Evolutionary conservation across 2,329 filamentous ascomycete genomes (phyloP).

Genomic region (Neocucurbitaria cava): DNA sequence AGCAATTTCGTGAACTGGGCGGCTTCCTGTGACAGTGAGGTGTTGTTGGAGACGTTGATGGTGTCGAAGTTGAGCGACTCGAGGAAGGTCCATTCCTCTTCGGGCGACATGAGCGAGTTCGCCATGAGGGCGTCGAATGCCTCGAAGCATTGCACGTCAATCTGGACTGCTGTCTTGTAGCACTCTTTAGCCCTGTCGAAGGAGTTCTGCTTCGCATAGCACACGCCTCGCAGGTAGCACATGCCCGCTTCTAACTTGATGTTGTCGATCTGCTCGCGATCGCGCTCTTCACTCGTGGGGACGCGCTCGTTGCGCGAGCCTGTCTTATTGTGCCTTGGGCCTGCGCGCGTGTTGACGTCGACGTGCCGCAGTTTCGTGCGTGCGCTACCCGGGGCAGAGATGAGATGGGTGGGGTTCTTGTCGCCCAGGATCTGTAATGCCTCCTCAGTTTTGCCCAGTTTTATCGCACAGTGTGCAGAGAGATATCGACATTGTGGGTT

Average conservation of each 20-base stretch:
- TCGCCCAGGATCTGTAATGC: slow-evolving; percentile 87
- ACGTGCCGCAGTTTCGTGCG: slow-evolving; percentile 75
- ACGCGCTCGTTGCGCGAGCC: slow-evolving; percentile 58
- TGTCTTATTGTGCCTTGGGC: slow-evolving; percentile 53
- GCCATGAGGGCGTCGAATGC: slow-evolving; percentile 98
- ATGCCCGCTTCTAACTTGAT: slow-evolving; percentile 93
- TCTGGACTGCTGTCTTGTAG: slow-evolving; percentile 95
- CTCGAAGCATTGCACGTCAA: slow-evolving; percentile 98
- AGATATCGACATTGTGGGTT: slow-evolving; percentile 92
- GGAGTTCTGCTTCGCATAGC: slow-evolving; percentile 95
- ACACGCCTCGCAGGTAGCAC: slow-evolving; percentile 93
- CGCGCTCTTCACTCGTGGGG: slow-evolving; percentile 67
- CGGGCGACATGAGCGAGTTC: slow-evolving; percentile 87
- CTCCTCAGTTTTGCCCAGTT: slow-evolving; percentile 88
- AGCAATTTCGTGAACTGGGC: slow-evolving; percentile 95
- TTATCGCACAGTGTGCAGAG: slow-evolving; percentile 91
- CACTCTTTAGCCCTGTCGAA: slow-evolving; percentile 98
- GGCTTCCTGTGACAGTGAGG: slow-evolving; percentile 78
- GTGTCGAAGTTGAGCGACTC: slow-evolving; percentile 90
- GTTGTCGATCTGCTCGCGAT: slow-evolving; percentile 74
- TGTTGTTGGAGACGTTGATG: slow-evolving; percentile 70
- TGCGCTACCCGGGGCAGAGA: slow-evolving; percentile 69
- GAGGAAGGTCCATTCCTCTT: slow-evolving; percentile 89
- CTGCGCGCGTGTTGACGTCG: slow-evolving; percentile 60
- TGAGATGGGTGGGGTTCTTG: slow-evolving; percentile 89